phyloP scores from a whole-genome alignment of 495 filamentous ascomycete genomes.

The Astrothelium subdiscretum region DNA sequence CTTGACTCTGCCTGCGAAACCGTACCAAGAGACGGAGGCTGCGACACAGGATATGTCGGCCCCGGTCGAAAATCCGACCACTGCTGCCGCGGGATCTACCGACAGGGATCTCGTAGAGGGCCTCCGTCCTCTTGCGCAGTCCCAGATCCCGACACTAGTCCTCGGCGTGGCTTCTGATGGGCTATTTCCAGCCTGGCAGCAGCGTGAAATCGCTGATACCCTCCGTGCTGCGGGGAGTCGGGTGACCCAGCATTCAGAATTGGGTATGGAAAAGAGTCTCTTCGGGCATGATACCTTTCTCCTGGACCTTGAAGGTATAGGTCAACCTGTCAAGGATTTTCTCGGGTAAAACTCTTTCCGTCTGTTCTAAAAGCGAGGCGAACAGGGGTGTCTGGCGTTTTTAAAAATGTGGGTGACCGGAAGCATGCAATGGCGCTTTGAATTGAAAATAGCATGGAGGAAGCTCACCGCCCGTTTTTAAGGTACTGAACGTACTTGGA shows the following conservation, averaged over 20 bases:
- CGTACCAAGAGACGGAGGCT: constrained; percentile 69
- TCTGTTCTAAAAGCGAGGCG: background rate
- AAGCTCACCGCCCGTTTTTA: too few species aligned
- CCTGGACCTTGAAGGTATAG: constrained; percentile 83
- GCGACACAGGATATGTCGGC: background rate
- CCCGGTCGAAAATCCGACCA: background rate
- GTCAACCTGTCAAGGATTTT: constrained; percentile 69
- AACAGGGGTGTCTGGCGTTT: background rate
- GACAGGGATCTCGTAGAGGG: constrained; percentile 61
- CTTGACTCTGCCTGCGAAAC: constrained; percentile 70
- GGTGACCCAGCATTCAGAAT: constrained; percentile 72
- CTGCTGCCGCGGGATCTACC: constrained; percentile 37
- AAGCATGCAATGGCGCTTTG: too few species aligned
- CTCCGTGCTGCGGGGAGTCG: constrained; percentile 64
- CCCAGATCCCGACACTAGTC: constrained; percentile 65
- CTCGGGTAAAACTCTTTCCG: constrained; percentile 42
- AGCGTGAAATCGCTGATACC: constrained; percentile 84
- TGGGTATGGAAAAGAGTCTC: constrained; percentile 81
- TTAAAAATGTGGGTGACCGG: background rate
- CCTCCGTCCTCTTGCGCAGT: constrained; percentile 47
- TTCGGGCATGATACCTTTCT: constrained; percentile 98
- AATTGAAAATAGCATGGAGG: too few species aligned
- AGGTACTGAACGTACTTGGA: too few species aligned
- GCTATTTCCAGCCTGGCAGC: constrained; percentile 96
- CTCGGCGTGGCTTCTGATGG: constrained; percentile 95